Conservation (phyloP, 106 monocot genomes). For the Dendrobium officinale region DNA sequence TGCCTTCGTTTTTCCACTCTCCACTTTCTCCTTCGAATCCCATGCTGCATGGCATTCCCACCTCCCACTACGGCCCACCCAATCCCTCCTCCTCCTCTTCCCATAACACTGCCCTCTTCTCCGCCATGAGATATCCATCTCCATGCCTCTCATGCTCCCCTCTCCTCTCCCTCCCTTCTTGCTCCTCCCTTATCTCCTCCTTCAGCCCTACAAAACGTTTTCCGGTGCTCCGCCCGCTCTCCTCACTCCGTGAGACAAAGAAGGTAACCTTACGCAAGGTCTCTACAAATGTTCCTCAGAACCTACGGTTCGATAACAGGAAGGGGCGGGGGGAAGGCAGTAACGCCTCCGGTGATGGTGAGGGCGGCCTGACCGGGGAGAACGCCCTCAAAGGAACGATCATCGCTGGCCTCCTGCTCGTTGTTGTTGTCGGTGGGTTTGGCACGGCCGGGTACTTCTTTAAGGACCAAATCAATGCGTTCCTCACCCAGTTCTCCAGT, state of each 20-base stretch:
- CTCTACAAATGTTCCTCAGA: conserved; percentile 52
- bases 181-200: conserved; percentile 11
- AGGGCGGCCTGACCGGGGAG: conserved; percentile 21
- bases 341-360: conserved; percentile 11
- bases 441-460: conserved; percentile 70
- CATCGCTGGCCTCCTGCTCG: conserved; percentile 68
- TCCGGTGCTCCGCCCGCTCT: conserved; percentile 33
- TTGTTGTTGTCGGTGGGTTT: conserved; percentile 77
- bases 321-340: conserved; percentile 16
- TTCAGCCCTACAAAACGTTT: conserved; percentile 7
- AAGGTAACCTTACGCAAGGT: conserved; percentile 60
- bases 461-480: conserved; percentile 82
- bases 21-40: not conserved
- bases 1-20: not conserved
- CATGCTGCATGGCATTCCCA: conserved; percentile 21
- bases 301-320: conserved; percentile 38
- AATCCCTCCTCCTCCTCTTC: not conserved
- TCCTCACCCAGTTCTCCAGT: conserved; percentile 77
- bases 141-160: conserved; percentile 11
- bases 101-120: not conserved
- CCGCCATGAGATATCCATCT: conserved; percentile 6
- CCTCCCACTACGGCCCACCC: not conserved
- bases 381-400: conserved; percentile 61
- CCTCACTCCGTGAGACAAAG: conserved; percentile 49
- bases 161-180: conserved; percentile 18